Conservation (phyloP, 306 rosid genomes). For the Medicago lupulina region DNA sequence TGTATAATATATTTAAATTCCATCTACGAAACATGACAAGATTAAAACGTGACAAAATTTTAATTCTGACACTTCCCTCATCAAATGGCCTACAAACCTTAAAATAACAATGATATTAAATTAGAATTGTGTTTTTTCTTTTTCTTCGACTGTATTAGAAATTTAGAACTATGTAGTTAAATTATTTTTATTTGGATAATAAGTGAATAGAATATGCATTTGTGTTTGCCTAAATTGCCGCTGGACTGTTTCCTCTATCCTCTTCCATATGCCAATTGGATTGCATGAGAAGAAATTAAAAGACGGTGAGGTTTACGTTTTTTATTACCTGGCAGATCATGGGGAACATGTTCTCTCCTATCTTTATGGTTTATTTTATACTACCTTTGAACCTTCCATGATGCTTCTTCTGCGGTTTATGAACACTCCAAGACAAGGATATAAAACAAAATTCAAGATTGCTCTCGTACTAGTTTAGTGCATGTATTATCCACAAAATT, state of each 20-base stretch:
- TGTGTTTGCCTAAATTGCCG: neutral
- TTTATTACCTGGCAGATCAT: conserved; percentile 33
- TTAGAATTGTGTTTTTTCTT: no score
- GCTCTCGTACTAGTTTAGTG: no score
- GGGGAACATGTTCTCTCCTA: conserved; percentile 35
- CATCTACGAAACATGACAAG: no score
- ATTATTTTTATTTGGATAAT: no score
- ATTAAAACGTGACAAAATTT: no score
- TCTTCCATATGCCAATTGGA: conserved; percentile 33
- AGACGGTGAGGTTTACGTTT: conserved; percentile 41
- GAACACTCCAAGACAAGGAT: neutral
- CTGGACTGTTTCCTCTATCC: neutral
- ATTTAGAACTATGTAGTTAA: no score
- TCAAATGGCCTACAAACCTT: no score
- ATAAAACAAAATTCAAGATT: neutral
- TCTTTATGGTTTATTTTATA: neutral
- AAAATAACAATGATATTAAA: no score
- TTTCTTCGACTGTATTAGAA: no score
- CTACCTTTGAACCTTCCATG: conserved; percentile 30
- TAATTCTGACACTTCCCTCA: no score
- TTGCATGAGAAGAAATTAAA: conserved; percentile 12
- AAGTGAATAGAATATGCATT: conserved; percentile 4
- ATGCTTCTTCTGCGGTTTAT: conserved; percentile 14
- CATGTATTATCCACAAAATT: no score
- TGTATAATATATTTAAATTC: no score